Percentiles rank a stretch among this genome's conserved stretches.
phyloP scores from a whole-genome alignment of 352 stramenopile genomes.

The Globisporangium emineosum region DNA sequence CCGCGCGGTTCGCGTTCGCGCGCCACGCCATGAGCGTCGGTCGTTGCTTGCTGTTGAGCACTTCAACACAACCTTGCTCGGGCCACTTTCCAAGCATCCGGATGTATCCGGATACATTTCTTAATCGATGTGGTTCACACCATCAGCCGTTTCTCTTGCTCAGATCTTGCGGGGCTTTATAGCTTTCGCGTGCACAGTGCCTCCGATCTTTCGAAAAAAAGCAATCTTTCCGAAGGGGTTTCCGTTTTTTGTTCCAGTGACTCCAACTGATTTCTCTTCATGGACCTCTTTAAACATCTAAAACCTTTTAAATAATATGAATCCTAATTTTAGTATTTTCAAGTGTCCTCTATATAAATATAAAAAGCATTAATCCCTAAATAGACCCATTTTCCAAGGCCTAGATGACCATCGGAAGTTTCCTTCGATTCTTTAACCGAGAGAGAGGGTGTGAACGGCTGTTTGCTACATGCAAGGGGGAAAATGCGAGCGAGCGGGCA shows the following conservation, averaged over 20 bases:
- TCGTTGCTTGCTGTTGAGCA: not conserved
- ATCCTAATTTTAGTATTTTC: too few species aligned
- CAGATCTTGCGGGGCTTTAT: not conserved
- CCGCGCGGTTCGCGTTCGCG: conserved; percentile 22
- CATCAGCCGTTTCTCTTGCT: not conserved
- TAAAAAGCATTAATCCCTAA: not conserved
- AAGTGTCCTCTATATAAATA: too few species aligned
- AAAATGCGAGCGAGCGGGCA: not conserved
- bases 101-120: conserved; percentile 4
- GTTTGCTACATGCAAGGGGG: not conserved
- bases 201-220: conserved; percentile 14
- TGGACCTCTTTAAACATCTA: not conserved
- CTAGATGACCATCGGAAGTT: not conserved
- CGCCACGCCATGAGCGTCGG: conserved; percentile 30
- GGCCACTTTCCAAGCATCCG: too few species aligned
- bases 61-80: conserved; percentile 18
- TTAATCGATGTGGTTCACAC: not conserved
- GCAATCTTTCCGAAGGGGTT: conserved; percentile 9
- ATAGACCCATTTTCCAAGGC: not conserved
- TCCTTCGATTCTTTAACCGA: conserved; percentile 16
- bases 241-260: conserved; percentile 10
- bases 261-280: not conserved
- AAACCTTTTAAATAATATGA: not conserved
- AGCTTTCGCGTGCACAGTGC: not conserved
- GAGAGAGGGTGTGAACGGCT: conserved; percentile 1